A percentile compares a stretch with the other conserved stretches of the same genome.
These are phyloP conservation scores for Iris pallida DNA, from an alignment of 116 monocot genomes.

Conservation along the genomic window DNA sequence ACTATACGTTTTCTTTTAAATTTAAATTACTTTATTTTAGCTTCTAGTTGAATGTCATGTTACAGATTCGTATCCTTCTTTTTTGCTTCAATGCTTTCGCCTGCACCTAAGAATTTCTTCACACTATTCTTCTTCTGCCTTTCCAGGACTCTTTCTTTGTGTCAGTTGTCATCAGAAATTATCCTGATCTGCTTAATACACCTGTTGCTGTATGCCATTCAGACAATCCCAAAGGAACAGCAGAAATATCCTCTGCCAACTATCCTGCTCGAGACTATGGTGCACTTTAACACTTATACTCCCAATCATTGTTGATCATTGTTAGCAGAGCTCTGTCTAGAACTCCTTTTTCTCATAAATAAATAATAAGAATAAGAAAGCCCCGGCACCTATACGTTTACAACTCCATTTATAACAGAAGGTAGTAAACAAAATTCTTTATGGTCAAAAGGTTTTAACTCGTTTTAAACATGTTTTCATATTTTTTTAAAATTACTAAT, in stretches of 20 bases:
- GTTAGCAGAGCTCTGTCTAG: no score
- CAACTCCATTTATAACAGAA: no score
- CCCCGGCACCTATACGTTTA: no score
- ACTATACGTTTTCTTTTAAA: neutral
- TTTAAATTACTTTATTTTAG: neutral
- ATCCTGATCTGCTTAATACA: conserved; percentile 68
- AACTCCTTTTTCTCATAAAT: no score
- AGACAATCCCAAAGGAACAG: conserved; percentile 90
- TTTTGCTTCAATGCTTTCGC: neutral
- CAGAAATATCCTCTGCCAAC: conserved; percentile 98
- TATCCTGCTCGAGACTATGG: conserved; percentile 85
- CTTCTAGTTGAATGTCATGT: no score
- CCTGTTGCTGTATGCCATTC: conserved; percentile 98
- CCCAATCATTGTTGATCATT: no score
- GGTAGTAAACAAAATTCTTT: no score
- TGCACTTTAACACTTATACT: conserved; percentile 1
- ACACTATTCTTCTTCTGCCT: neutral
- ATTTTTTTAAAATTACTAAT: no score
- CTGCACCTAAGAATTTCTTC: conserved; percentile 2
- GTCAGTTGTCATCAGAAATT: conserved; percentile 66
- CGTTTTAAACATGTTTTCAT: no score
- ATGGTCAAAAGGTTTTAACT: no score
- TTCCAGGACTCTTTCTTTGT: conserved; percentile 94
- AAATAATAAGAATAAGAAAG: no score
- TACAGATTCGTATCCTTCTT: neutral